Percentiles rank a stretch among this genome's conserved stretches.
phyloP scores from a whole-genome alignment of 1,284 basidiomycete genomes.

The Agroathelia rolfsii region DNA sequence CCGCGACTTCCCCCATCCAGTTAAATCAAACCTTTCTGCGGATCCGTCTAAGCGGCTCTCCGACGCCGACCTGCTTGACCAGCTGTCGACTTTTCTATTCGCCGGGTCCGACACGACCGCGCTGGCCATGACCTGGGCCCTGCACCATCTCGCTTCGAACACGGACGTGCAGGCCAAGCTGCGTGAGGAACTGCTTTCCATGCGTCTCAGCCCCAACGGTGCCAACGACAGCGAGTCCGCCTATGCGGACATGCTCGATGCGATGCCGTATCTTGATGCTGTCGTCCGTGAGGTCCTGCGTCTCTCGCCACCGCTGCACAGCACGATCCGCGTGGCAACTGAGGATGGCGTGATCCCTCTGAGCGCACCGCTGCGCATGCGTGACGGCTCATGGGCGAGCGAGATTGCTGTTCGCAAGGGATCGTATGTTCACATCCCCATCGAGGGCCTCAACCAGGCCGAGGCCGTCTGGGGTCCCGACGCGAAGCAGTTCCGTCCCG shows the following conservation, averaged over 20 bases:
- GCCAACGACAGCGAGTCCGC: too few relatives aligned
- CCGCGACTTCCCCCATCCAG: too few relatives aligned
- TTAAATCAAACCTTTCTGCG: conserved; percentile 36
- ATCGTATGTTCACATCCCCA: conserved; percentile 43
- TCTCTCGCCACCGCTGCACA: conserved; percentile 39
- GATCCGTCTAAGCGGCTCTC: conserved; percentile 31
- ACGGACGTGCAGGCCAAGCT: conserved; percentile 36
- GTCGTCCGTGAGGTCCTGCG: conserved; percentile 45
- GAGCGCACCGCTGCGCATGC: conserved; percentile 33
- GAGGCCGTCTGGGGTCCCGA: conserved; percentile 44
- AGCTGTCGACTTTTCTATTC: conserved; percentile 43
- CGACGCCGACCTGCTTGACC: conserved; percentile 40
- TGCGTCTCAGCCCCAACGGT: conserved; percentile 10
- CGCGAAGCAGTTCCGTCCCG: conserved; percentile 28
- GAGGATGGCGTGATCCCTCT: conserved; percentile 42
- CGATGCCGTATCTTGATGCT: conserved; percentile 41
- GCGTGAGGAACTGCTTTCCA: conserved; percentile 28
- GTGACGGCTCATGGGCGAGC: conserved; percentile 30
- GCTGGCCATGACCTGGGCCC: conserved; percentile 42
- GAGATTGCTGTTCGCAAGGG: conserved; percentile 36
- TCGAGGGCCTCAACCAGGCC: conserved; percentile 40
- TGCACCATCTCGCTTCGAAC: conserved; percentile 40
- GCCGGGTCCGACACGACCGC: conserved; percentile 47
- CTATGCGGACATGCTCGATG: conserved; percentile 30
- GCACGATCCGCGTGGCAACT: conserved; percentile 41